A percentile compares a stretch with the other conserved stretches of the same genome.
phyloP scores from a whole-genome alignment of 495 filamentous ascomycete species.

The Hypoxylon cercidicola region DNA sequence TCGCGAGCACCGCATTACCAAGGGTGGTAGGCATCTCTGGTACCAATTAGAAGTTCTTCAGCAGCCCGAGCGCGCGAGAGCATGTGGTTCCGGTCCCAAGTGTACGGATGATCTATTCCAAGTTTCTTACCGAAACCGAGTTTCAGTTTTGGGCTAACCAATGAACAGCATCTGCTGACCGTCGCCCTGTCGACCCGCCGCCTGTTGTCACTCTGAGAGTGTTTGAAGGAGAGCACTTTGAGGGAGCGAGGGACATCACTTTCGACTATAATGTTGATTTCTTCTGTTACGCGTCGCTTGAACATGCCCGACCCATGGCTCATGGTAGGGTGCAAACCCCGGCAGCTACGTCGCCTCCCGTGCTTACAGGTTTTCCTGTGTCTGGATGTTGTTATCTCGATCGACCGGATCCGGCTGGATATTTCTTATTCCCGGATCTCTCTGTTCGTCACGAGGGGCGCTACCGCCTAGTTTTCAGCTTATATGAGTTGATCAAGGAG shows the following conservation, averaged over 20 bases:
- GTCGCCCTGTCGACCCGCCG: constrained; percentile 95
- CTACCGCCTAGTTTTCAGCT: constrained; percentile 87
- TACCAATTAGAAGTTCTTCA: constrained; percentile 91
- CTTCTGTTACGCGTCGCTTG: constrained; percentile 94
- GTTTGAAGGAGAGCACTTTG: constrained; percentile 75
- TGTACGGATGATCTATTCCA: constrained; percentile 65
- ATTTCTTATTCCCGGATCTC: constrained; percentile 97
- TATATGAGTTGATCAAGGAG: constrained; percentile 93
- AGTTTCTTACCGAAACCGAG: constrained; percentile 9
- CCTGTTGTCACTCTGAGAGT: constrained; percentile 95
- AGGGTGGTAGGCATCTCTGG: constrained; percentile 80
- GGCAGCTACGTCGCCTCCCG: constrained; percentile 74
- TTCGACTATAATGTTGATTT: constrained; percentile 96
- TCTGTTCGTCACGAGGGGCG: constrained; percentile 96
- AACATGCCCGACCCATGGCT: constrained; percentile 85
- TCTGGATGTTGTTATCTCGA: constrained; percentile 98
- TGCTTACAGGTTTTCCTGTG: constrained; percentile 94
- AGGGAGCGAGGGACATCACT: constrained; percentile 77
- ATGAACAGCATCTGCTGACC: constrained; percentile 84
- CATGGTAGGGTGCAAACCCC: constrained; percentile 77
- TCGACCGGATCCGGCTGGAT: constrained; percentile 88
- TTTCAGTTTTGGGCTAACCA: constrained; percentile 22
- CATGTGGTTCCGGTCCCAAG: constrained; percentile 94
- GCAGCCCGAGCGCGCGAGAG: constrained; percentile 94
- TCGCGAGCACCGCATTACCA: constrained; percentile 72